These are phyloP conservation scores for Dunaliella sp. DNA, from an alignment of 139 green algal species.

Conservation along the genomic window DNA sequence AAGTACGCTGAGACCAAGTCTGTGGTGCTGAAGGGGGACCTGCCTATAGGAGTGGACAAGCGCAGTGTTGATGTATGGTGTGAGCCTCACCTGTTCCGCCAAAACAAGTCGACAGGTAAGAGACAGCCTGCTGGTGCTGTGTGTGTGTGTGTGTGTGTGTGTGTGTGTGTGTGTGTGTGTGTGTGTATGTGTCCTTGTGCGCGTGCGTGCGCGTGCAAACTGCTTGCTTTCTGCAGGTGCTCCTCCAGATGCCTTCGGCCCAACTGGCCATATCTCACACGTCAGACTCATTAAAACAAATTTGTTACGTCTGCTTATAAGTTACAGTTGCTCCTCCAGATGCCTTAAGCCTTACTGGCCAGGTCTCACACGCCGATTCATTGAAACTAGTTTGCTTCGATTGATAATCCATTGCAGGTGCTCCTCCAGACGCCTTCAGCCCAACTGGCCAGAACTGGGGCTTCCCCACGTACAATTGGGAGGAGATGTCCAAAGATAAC, in stretches of 20 bases:
- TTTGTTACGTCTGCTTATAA: too few relatives aligned
- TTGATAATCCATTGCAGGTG: too few relatives aligned
- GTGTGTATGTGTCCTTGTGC: too few relatives aligned
- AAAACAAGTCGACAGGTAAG: slow-evolving; percentile 80
- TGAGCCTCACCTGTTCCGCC: slow-evolving; percentile 83
- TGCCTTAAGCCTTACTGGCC: too few relatives aligned
- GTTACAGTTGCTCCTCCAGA: too few relatives aligned
- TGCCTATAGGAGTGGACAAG: slow-evolving; percentile 97
- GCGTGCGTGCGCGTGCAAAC: too few relatives aligned
- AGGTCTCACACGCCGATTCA: too few relatives aligned
- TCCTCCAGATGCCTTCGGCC: slow-evolving; percentile 42
- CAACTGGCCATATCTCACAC: slow-evolving; percentile 84
- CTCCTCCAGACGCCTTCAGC: slow-evolving; percentile 43
- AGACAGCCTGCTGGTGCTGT: neutral
- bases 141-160: neutral
- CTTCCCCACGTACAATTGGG: slow-evolving; percentile 98
- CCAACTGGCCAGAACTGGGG: slow-evolving; percentile 91
- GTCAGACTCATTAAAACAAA: too few relatives aligned
- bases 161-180: neutral
- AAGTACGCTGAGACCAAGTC: slow-evolving; percentile 55
- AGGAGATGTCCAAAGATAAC: slow-evolving; percentile 86
- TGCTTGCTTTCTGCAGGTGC: slow-evolving; percentile 5
- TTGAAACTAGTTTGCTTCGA: too few relatives aligned
- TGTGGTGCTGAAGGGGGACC: slow-evolving; percentile 93
- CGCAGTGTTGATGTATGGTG: slow-evolving; percentile 90